Conservation (phyloP, 2,329 filamentous ascomycete species). For the Colletotrichum trifolii region DNA sequence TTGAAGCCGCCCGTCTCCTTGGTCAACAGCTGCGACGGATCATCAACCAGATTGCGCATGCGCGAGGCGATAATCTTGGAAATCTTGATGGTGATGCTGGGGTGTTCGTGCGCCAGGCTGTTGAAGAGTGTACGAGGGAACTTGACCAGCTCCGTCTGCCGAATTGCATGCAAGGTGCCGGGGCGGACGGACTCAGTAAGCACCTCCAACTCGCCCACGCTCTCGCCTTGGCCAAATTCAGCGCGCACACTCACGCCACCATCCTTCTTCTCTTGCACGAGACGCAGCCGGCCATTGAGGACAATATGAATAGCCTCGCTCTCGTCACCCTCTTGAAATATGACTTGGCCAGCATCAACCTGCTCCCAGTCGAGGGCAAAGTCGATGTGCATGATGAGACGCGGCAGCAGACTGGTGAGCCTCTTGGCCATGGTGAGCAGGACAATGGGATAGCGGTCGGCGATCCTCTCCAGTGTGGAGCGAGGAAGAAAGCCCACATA, state of each 20-base stretch:
- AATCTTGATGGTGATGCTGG: slow-evolving; percentile 98
- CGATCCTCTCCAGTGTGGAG: slow-evolving; percentile 86
- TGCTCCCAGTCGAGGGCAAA: slow-evolving; percentile 99
- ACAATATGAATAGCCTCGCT: slow-evolving; percentile 99
- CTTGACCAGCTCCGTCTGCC: slow-evolving; percentile 95
- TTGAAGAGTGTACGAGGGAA: slow-evolving; percentile 97
- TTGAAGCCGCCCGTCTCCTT: slow-evolving; percentile 70
- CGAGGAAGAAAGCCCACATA: slow-evolving; percentile 96
- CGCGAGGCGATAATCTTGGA: slow-evolving; percentile 97
- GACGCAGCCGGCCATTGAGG: slow-evolving; percentile 88
- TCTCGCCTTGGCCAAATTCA: slow-evolving; percentile 97
- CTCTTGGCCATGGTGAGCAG: slow-evolving; percentile 96
- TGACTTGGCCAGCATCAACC: slow-evolving; percentile 92
- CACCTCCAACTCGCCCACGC: slow-evolving; percentile 95
- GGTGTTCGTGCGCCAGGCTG: slow-evolving; percentile 95
- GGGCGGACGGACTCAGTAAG: slow-evolving; percentile 93
- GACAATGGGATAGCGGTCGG: slow-evolving; percentile 91
- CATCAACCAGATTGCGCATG: slow-evolving; percentile 90
- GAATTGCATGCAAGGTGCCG: slow-evolving; percentile 92
- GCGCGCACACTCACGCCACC: slow-evolving; percentile 87
- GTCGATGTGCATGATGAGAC: slow-evolving; percentile 94
- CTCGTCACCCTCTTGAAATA: slow-evolving; percentile 93
- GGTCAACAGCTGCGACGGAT: slow-evolving; percentile 74
- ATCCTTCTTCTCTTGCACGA: slow-evolving; percentile 83
- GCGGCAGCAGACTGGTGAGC: slow-evolving; percentile 87